A percentile compares a stretch with the other conserved stretches of the same genome.
phyloP scores from a whole-genome alignment of 2,329 filamentous ascomycete genomes.

The Trichoderma cornu-damae region DNA sequence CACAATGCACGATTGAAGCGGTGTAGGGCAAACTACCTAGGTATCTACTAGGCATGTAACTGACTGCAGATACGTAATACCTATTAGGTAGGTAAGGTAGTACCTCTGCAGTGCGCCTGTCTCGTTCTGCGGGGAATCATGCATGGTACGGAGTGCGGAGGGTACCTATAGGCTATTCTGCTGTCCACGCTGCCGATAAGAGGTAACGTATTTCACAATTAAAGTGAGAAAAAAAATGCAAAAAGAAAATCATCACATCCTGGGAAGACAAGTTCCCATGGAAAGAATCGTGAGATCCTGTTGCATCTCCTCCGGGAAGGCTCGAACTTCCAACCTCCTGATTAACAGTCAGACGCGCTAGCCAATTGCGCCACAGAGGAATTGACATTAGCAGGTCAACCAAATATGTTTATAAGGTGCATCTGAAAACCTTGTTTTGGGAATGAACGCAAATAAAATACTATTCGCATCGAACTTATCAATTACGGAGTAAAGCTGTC shows the following conservation, averaged over 20 bases:
- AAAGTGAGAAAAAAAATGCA: background rate
- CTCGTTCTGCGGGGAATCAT: background rate
- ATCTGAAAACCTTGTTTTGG: too few species aligned
- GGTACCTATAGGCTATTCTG: background rate
- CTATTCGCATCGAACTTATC: too few species aligned
- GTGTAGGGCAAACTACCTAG: background rate
- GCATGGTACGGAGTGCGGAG: background rate
- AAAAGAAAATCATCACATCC: background rate
- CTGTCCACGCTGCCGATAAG: background rate
- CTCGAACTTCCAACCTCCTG: slow-evolving; percentile 22
- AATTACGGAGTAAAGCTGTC: too few species aligned
- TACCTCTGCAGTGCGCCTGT: background rate
- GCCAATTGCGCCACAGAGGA: slow-evolving; percentile 46
- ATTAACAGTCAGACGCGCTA: slow-evolving; percentile 57
- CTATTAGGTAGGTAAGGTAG: too few species aligned
- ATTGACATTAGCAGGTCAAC: background rate
- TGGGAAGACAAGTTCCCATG: background rate
- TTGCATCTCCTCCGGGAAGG: slow-evolving; percentile 19
- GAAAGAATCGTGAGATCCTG: background rate
- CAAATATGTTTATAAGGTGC: background rate
- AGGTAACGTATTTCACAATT: background rate
- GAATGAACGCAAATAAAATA: too few species aligned
- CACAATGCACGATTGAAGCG: too few species aligned
- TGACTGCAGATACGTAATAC: too few species aligned
- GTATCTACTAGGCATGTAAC: too few species aligned